phyloP scores from a whole-genome alignment of 2,329 filamentous ascomycete genomes.

The Akanthomyces lecanii region DNA sequence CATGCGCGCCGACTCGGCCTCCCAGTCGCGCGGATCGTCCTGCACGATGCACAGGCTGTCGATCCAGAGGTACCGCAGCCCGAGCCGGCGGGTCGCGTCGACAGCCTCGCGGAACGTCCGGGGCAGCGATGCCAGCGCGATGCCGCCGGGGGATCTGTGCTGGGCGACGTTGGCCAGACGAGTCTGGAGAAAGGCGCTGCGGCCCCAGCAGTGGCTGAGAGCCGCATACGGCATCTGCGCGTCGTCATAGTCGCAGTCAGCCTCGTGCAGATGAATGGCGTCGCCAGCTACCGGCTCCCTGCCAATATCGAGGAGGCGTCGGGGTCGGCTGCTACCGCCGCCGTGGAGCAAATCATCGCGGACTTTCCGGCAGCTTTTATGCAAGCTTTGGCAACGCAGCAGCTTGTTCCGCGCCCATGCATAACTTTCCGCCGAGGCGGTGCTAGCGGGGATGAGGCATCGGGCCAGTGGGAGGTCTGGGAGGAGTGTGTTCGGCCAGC shows the following conservation, averaged over 20 bases:
- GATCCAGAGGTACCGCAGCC: constrained; percentile 19
- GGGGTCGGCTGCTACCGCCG: background rate
- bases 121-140: constrained; percentile 5
- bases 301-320: background rate
- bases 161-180: background rate
- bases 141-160: background rate
- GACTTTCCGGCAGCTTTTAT: background rate
- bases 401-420: background rate
- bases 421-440: background rate
- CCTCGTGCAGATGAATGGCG: background rate
- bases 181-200: background rate
- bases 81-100: constrained; percentile 12
- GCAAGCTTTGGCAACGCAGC: background rate
- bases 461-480: background rate
- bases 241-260: background rate
- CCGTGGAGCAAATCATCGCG: background rate
- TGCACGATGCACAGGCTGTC: constrained; percentile 21
- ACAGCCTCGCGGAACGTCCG: constrained; percentile 17
- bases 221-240: background rate
- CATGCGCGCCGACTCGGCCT: constrained; percentile 16
- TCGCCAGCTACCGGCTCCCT: background rate
- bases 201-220: constrained; percentile 22
- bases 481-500: background rate
- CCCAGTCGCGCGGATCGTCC: constrained; percentile 16
- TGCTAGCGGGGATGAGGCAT: background rate